Evolutionary conservation across 768 basidiomycete species (phyloP), one percentile per base, ranked within the genome.

Genomic region (Psilocybe sp.): DNA sequence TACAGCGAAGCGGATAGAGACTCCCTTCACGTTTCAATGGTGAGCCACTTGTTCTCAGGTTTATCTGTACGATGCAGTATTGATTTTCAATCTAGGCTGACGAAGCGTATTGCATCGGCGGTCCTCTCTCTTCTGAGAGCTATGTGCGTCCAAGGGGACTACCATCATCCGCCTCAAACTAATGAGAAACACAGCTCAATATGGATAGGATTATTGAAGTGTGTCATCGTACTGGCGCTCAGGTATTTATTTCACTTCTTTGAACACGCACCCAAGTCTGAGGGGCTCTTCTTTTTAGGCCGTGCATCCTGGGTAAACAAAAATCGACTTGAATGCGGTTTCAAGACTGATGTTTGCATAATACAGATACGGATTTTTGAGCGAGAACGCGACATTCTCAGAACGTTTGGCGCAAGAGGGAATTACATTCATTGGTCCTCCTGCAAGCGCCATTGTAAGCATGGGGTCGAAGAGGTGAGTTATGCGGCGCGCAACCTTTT

Each of bases 401-500:
- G 75, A 85, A 60, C 72, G 68, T 38, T 78, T 97, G 10, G 79
- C 83, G n/a, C 68, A 81, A 40, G 87, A 85, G 59, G 89, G 91
- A 0, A 81, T 98, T 54, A 80, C 87, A 2, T 97, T 95, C 62
- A 92, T 98, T 53, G 94, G 94, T 0, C 94, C 95, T 13, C 90
- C 94, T 2, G 78, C 88, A 1, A 79, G 78, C 57, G 93, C 95
- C 28, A 98, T 98, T 54, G 70, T 87, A 12, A 89, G 87, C 60
- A 98, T 97, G 95, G 95, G 94, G 1, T 94, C 91, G 0, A 97
- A 98, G 75, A 92, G 92, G 89, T 57, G 15, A 43, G 20, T 42
- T 14, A 15, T 12, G 11, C n/a, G 23, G 20, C 14, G 8, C 38
- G 6, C 48, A 20, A 36, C n/a, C 11, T 33, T 8, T 38, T 47